A percentile compares a stretch with the other conserved stretches of the same genome.
Conservation (phyloP, 2,329 filamentous ascomycete species). For the Fusarium praegraminearum region DNA sequence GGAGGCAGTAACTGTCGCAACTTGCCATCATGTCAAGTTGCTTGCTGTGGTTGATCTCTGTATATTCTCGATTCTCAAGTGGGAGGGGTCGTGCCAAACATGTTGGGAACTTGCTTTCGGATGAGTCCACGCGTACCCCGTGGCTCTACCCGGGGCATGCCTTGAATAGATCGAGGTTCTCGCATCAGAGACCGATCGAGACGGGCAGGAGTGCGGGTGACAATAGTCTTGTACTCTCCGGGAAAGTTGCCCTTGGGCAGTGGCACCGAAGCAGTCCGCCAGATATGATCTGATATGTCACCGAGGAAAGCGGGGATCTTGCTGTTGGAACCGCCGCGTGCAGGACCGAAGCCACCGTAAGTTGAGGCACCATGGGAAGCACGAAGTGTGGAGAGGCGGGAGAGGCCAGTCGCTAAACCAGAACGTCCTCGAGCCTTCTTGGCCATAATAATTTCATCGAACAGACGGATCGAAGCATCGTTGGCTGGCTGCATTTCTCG, state of each 20-base stretch:
- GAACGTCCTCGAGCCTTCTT: conserved; percentile 77
- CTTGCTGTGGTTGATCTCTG: conserved; percentile 11
- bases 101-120: conserved; percentile 67
- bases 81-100: conserved; percentile 59
- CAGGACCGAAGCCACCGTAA: conserved; percentile 54
- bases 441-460: conserved; percentile 85
- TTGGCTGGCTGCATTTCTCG: conserved; percentile 74
- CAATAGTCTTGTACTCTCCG: conserved; percentile 70
- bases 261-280: conserved; percentile 75
- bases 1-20: background rate
- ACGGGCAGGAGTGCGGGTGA: conserved; percentile 79
- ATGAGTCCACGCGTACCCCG: conserved; percentile 63
- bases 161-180: conserved; percentile 89
- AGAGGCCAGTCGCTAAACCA: conserved; percentile 73
- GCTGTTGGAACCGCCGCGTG: conserved; percentile 48
- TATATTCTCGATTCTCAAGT: conserved; percentile 44
- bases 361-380: conserved; percentile 65
- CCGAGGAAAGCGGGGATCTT: conserved; percentile 72
- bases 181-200: conserved; percentile 90
- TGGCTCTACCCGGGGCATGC: conserved; percentile 75
- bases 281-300: conserved; percentile 82
- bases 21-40: background rate
- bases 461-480: conserved; percentile 77
- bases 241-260: conserved; percentile 71
- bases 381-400: conserved; percentile 70